phyloP scores from a whole-genome alignment of 208 protist species.

The Herpetomonas tarakana region DNA sequence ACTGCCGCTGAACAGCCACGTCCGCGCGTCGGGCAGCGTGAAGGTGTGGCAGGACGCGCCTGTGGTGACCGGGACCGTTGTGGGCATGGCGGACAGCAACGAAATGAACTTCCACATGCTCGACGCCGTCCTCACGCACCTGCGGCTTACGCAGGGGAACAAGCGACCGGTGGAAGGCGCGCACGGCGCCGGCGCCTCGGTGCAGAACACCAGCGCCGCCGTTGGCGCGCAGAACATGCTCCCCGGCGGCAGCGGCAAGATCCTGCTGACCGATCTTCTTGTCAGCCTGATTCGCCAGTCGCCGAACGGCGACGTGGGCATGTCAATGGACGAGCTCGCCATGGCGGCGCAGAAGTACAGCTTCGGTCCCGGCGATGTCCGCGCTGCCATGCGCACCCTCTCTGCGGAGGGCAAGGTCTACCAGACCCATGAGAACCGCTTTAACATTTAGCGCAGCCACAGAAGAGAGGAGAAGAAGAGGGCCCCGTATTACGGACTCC shows the following conservation, averaged over 20 bases:
- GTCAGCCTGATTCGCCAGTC: slow-evolving; percentile 65
- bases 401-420: slow-evolving; percentile 76
- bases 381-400: slow-evolving; percentile 64
- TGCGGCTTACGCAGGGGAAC: slow-evolving; percentile 75
- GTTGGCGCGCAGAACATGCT: slow-evolving; percentile 69
- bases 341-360: slow-evolving; percentile 59
- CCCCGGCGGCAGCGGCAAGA: slow-evolving; percentile 58
- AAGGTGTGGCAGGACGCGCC: slow-evolving; percentile 86
- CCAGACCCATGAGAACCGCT: slow-evolving; percentile 83
- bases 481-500: background rate
- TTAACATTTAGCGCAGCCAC: slow-evolving; percentile 52
- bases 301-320: slow-evolving; percentile 42
- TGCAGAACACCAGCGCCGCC: slow-evolving; percentile 57
- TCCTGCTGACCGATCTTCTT: slow-evolving; percentile 76
- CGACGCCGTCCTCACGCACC: slow-evolving; percentile 85
- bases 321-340: slow-evolving; percentile 81
- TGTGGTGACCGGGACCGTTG: slow-evolving; percentile 83
- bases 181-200: slow-evolving; percentile 11
- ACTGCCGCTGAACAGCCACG: slow-evolving; percentile 72
- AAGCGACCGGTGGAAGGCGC: slow-evolving; percentile 19
- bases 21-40: slow-evolving; percentile 80
- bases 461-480: slow-evolving; percentile 1
- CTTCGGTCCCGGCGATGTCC: slow-evolving; percentile 63
- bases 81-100: slow-evolving; percentile 81
- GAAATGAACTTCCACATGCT: slow-evolving; percentile 89